Percentiles rank a stretch among this genome's conserved stretches.
Conservation (phyloP, 2,329 filamentous ascomycete genomes). For the Nakataea oryzae region DNA sequence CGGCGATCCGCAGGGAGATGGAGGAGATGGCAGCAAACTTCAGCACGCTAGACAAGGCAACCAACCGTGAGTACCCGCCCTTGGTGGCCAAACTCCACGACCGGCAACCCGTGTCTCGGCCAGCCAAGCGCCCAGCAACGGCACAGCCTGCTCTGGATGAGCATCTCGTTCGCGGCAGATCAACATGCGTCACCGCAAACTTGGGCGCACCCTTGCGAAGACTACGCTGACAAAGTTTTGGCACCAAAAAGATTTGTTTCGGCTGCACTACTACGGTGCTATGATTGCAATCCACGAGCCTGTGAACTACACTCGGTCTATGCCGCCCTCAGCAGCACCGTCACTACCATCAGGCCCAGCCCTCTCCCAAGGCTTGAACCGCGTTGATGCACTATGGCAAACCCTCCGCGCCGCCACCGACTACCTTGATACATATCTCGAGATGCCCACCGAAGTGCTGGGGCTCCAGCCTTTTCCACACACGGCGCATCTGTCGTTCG, state of each 20-base stretch:
- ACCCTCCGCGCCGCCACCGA: conserved; percentile 19
- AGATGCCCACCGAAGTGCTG: conserved; percentile 15
- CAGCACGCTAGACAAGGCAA: neutral
- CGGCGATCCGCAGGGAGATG: conserved; percentile 20
- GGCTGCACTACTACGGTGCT: conserved; percentile 20
- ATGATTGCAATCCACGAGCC: conserved; percentile 27
- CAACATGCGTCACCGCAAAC: too few relatives aligned
- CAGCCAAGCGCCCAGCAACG: too few relatives aligned
- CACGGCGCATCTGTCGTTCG: conserved; percentile 20
- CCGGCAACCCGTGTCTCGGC: too few relatives aligned
- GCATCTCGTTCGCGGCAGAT: too few relatives aligned
- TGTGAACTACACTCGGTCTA: conserved; percentile 17
- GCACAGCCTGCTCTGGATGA: too few relatives aligned
- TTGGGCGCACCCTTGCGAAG: neutral
- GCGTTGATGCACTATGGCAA: conserved; percentile 24
- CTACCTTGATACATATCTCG: conserved; percentile 16
- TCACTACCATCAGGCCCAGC: neutral
- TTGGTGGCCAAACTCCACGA: too few relatives aligned
- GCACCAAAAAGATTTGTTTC: conserved; percentile 13
- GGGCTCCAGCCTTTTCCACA: conserved; percentile 19
- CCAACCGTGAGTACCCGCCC: neutral
- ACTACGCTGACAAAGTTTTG: neutral
- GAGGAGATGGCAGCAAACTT: conserved; percentile 8
- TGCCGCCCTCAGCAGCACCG: neutral
- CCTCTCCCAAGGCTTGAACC: conserved; percentile 13